A percentile compares a stretch with the other conserved stretches of the same genome.
These are phyloP conservation scores for Clonostachys byssicola DNA, from an alignment of 2,329 filamentous ascomycete species.

Conservation along the genomic window DNA sequence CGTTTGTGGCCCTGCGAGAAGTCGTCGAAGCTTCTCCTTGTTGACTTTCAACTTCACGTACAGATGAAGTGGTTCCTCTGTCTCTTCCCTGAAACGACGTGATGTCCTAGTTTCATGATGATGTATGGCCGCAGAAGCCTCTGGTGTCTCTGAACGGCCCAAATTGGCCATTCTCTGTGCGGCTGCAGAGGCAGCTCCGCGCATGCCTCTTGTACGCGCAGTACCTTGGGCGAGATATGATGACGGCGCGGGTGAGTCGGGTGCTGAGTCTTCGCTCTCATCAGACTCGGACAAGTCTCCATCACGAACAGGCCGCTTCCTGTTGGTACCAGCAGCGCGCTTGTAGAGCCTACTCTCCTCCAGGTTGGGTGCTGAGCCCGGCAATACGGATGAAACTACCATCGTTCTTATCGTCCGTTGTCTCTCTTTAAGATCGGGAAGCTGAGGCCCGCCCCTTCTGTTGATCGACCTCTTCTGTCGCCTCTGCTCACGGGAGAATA, in stretches of 20 bases:
- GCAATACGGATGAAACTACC: slow-evolving; percentile 87
- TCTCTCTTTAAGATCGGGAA: slow-evolving; percentile 94
- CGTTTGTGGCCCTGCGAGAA: slow-evolving; percentile 38
- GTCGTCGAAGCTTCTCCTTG: slow-evolving; percentile 66
- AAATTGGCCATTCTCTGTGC: slow-evolving; percentile 82
- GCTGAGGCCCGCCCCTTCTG: slow-evolving; percentile 81
- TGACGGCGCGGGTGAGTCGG: slow-evolving; percentile 79
- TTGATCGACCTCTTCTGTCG: slow-evolving; percentile 95
- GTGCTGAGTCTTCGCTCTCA: slow-evolving; percentile 82
- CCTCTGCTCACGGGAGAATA: slow-evolving; percentile 89
- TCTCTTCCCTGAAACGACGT: slow-evolving; percentile 69
- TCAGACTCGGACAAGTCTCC: slow-evolving; percentile 84
- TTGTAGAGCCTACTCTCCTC: slow-evolving; percentile 90
- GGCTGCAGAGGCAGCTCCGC: slow-evolving; percentile 81
- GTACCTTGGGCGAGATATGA: slow-evolving; percentile 70
- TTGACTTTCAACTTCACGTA: slow-evolving; percentile 73
- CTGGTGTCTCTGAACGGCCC: slow-evolving; percentile 85
- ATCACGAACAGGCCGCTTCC: slow-evolving; percentile 49
- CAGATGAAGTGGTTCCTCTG: slow-evolving; percentile 65
- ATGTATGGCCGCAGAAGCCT: slow-evolving; percentile 55
- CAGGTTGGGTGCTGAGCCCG: slow-evolving; percentile 73
- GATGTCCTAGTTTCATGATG: slow-evolving; percentile 72
- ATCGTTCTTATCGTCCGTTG: slow-evolving; percentile 90
- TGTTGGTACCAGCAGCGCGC: slow-evolving; percentile 57
- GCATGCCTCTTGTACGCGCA: slow-evolving; percentile 80